Base-by-base conservation (phyloP, 371 early-diverging fungal genomes). In the Mucor piriformis region DNA sequence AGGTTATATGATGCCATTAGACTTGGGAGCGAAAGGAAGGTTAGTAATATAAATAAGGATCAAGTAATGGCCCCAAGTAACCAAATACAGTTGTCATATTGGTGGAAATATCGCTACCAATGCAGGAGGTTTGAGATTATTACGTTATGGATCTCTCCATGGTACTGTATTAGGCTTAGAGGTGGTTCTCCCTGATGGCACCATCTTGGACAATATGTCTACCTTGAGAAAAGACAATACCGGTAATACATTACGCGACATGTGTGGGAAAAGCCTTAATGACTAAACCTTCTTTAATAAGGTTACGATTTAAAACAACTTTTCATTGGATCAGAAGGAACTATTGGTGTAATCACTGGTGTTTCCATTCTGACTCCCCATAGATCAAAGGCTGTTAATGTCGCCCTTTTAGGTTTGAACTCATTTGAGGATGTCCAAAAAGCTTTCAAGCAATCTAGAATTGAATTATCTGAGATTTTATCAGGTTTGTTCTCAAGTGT, bases 31-130 rank as follows among this genome's bases (percentile, higher is more conserved):
- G 3, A 98, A 98, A 73, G 76, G 80, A 61, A 80, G 80, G 76
- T 66, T 69, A 64, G 43, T 38, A 53, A 3, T 7, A 20, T 3
- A 20, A 44, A 44, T 18, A 5, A 44, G 24, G 16, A 27, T 5
- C 13, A 10, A 42, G 12, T 15, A 25, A 3, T 23, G 20, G 24
- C 12, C 12, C n/a, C 6, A 15, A 32, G 24, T 44, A n/a, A 20
- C 18, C 10, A 20, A 16, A 21, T 6, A 21, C 57, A 76, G 87
- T 57, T 94, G 95, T 72, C 92, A 93, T 56, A 94, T 98, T 61
- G 99, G 99, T 50, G 98, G 99, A 43, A 98, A 98, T 66, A 92
- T 98, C n/a, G 92, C 98, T 10, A 95, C 98, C 5, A 98, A 98
- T 72, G 99, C 99, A 2, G 98, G 99, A 33, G 98, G 99, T 11